A percentile compares a stretch with the other conserved stretches of the same genome.
Conservation (phyloP, 1,284 basidiomycete genomes). For the Ustanciosporium gigantosporum region DNA sequence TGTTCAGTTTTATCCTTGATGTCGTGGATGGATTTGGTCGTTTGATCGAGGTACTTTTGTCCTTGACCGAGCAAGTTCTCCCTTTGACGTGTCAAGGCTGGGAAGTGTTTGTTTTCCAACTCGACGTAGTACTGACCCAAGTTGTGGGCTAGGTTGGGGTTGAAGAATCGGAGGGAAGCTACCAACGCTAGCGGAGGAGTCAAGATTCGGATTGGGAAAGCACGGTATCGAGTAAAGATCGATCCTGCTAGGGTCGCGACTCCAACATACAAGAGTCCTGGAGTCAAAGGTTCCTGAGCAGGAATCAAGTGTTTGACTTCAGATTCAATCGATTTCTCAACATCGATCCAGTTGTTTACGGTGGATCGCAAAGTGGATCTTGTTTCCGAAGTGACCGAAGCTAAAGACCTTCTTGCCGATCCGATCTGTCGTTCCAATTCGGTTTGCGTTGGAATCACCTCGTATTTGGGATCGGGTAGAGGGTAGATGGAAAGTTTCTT, state of each 20-base stretch:
- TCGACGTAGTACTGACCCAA: slow-evolving; percentile 45
- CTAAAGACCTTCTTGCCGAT: slow-evolving; percentile 31
- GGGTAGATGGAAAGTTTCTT: slow-evolving; percentile 49
- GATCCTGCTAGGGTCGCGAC: slow-evolving; percentile 83
- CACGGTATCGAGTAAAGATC: slow-evolving; percentile 77
- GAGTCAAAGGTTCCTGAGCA: slow-evolving; percentile 78
- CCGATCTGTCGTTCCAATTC: slow-evolving; percentile 54
- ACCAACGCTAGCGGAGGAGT: slow-evolving; percentile 51
- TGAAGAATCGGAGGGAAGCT: slow-evolving; percentile 55
- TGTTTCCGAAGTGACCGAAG: slow-evolving; percentile 25
- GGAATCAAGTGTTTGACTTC: slow-evolving; percentile 80
- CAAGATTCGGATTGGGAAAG: slow-evolving; percentile 56
- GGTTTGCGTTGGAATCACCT: slow-evolving; percentile 41
- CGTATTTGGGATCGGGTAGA: slow-evolving; percentile 25
- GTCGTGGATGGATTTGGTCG: slow-evolving; percentile 22
- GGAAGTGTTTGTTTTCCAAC: slow-evolving; percentile 36
- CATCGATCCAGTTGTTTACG: slow-evolving; percentile 47
- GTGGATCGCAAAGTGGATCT: slow-evolving; percentile 17
- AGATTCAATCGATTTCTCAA: slow-evolving; percentile 53
- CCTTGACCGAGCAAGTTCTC: slow-evolving; percentile 2
- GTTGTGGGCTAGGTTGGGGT: slow-evolving; percentile 55
- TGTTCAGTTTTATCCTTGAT: slow-evolving; percentile 27
- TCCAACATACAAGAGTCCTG: slow-evolving; percentile 71
- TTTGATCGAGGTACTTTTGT: slow-evolving; percentile 5
- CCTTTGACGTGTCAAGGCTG: slow-evolving; percentile 40